phyloP scores from a whole-genome alignment of 1,284 basidiomycete species.

The Trichosporon sp. region DNA sequence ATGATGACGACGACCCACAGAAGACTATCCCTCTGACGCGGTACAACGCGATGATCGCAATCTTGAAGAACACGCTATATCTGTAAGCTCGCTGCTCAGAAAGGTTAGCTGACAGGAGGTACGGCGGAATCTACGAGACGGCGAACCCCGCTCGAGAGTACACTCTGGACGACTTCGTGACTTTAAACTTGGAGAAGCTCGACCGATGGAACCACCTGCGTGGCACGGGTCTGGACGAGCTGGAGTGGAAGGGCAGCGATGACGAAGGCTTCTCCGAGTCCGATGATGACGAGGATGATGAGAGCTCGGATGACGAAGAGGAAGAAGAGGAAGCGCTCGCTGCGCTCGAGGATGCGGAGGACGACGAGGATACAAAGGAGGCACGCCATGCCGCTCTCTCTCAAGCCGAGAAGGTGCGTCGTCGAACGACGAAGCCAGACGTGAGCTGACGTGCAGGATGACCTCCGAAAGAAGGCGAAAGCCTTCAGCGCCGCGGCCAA shows the following conservation, averaged over 20 bases:
- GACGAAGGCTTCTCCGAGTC: conserved; percentile 52
- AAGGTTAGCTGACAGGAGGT: conserved; percentile 53
- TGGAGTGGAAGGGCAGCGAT: conserved; percentile 59
- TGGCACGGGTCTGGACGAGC: conserved; percentile 61
- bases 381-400: conserved; percentile 25
- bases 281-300: conserved; percentile 56
- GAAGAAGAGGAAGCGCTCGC: conserved; percentile 37
- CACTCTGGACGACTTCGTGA: conserved; percentile 78
- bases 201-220: conserved; percentile 70
- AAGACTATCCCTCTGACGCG: conserved; percentile 66
- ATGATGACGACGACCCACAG: conserved; percentile 67
- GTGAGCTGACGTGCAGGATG: conserved; percentile 48
- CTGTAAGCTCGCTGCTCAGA: conserved; percentile 58
- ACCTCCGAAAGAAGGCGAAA: conserved; percentile 60
- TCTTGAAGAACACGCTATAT: conserved; percentile 78
- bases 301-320: conserved; percentile 37
- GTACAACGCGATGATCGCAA: conserved; percentile 90
- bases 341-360: conserved; percentile 37
- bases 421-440: background rate
- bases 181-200: conserved; percentile 71
- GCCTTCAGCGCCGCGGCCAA: conserved; percentile 70
- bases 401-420: conserved; percentile 27
- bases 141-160: conserved; percentile 65
- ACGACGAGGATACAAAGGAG: conserved; percentile 27
- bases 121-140: conserved; percentile 80